Percentiles rank a stretch among this genome's conserved stretches.
Conservation (phyloP, 1,284 basidiomycete genomes). For the Melampsora larici-populina region DNA sequence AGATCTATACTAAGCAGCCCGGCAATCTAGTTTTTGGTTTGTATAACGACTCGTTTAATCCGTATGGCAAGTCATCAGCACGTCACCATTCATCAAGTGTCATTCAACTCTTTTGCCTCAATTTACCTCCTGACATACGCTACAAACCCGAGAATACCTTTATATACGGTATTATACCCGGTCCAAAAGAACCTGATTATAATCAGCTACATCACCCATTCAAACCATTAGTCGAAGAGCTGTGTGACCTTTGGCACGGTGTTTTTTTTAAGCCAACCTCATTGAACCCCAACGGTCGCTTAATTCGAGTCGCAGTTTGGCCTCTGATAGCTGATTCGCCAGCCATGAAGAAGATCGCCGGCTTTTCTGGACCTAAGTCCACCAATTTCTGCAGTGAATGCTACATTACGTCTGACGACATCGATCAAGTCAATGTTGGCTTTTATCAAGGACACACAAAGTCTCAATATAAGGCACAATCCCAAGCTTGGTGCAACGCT, state of each 20-base stretch:
- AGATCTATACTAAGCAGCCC: background rate
- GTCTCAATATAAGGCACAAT: no score
- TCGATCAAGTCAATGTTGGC: no score
- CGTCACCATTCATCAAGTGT: background rate
- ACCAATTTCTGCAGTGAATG: no score
- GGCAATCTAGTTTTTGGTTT: background rate
- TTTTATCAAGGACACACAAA: no score
- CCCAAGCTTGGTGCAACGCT: no score
- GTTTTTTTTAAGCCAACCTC: background rate
- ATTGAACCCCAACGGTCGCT: no score
- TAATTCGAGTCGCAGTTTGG: no score
- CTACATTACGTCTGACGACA: no score
- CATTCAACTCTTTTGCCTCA: background rate
- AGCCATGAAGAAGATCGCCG: no score
- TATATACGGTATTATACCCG: background rate
- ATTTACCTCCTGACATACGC: background rate
- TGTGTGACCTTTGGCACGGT: background rate
- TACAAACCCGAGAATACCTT: constrained; percentile 5
- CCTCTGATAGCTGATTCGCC: no score
- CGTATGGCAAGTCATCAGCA: background rate
- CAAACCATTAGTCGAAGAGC: background rate
- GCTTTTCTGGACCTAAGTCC: no score
- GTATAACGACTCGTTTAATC: background rate
- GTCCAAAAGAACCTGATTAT: background rate
- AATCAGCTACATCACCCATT: background rate